Conservation (phyloP, 2,329 filamentous ascomycete species). For the Paracoccidioides lutzii region DNA sequence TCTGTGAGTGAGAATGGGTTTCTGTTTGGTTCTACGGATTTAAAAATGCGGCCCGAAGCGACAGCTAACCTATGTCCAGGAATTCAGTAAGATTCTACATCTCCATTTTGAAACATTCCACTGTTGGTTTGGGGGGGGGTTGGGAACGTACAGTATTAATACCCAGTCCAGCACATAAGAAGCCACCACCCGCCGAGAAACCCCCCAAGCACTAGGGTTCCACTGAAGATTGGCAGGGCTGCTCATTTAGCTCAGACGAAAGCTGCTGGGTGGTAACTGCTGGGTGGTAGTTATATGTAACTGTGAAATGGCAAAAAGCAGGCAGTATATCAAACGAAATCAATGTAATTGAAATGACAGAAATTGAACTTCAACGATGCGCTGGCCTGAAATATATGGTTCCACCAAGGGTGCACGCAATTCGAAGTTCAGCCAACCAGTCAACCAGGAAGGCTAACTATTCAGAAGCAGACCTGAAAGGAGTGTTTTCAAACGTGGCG, state of each 20-base stretch:
- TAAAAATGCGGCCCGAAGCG: constrained; percentile 47
- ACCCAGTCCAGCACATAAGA: constrained; percentile 68
- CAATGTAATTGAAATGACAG: too few relatives aligned
- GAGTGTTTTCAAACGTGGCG: too few relatives aligned
- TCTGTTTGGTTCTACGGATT: constrained; percentile 49
- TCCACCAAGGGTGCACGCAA: too few relatives aligned
- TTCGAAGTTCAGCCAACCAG: too few relatives aligned
- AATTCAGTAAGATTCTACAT: background rate
- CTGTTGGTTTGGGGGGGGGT: too few relatives aligned
- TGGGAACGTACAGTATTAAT: constrained; percentile 46
- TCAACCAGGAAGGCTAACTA: too few relatives aligned
- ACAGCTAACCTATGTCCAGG: constrained; percentile 37
- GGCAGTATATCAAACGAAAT: too few relatives aligned
- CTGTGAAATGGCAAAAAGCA: too few relatives aligned
- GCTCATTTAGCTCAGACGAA: background rate
- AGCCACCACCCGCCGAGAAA: constrained; percentile 42
- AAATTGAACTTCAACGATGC: background rate
- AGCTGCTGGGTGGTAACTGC: background rate
- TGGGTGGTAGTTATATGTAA: too few relatives aligned
- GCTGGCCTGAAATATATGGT: too few relatives aligned
- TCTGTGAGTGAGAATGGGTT: constrained; percentile 61
- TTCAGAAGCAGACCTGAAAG: too few relatives aligned
- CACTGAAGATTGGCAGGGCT: background rate
- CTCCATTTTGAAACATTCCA: background rate
- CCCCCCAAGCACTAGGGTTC: constrained; percentile 8